Evolutionary conservation across 352 stramenopile genomes (phyloP).

Genomic region (Pseudoperonospora humuli): DNA sequence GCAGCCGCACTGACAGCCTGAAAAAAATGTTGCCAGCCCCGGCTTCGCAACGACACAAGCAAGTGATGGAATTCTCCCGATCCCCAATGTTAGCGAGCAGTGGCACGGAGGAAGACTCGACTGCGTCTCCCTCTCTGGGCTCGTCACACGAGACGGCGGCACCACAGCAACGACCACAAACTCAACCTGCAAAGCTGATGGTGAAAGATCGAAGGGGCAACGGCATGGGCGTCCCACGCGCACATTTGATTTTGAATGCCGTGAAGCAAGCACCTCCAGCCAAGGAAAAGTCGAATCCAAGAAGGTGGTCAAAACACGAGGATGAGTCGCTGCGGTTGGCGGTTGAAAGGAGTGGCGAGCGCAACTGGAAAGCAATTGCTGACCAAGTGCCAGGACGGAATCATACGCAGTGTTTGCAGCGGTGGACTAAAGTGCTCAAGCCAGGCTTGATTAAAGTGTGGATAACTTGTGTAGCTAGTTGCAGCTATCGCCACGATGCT

Average conservation of each 20-base stretch:
- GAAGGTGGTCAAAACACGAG: slow-evolving; percentile 78
- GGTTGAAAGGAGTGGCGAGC: slow-evolving; percentile 79
- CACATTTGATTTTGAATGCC: slow-evolving; percentile 63
- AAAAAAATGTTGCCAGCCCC: slow-evolving; percentile 66
- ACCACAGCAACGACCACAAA: slow-evolving; percentile 20
- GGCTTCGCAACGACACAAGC: slow-evolving; percentile 61
- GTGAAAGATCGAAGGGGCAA: slow-evolving; percentile 72
- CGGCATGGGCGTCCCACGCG: slow-evolving; percentile 61
- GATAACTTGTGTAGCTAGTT: not conserved
- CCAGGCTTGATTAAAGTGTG: slow-evolving; percentile 88
- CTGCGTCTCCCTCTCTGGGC: slow-evolving; percentile 10
- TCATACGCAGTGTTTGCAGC: slow-evolving; percentile 90
- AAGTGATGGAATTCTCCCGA: slow-evolving; percentile 20
- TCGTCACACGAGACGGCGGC: slow-evolving; percentile 5
- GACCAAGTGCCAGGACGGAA: slow-evolving; percentile 87
- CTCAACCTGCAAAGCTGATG: slow-evolving; percentile 42
- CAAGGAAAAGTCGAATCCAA: slow-evolving; percentile 81
- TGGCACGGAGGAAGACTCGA: slow-evolving; percentile 22
- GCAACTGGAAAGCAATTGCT: slow-evolving; percentile 89
- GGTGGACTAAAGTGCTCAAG: slow-evolving; percentile 91
- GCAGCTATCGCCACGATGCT: not conserved
- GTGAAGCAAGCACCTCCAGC: slow-evolving; percentile 71
- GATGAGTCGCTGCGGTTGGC: slow-evolving; percentile 77
- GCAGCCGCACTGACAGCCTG: slow-evolving; percentile 76
- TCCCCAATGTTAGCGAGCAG: slow-evolving; percentile 11